A percentile compares a stretch with the other conserved stretches of the same genome.
phyloP scores from a whole-genome alignment of 257 asterid genomes.

The Solanum corneliomulleri region DNA sequence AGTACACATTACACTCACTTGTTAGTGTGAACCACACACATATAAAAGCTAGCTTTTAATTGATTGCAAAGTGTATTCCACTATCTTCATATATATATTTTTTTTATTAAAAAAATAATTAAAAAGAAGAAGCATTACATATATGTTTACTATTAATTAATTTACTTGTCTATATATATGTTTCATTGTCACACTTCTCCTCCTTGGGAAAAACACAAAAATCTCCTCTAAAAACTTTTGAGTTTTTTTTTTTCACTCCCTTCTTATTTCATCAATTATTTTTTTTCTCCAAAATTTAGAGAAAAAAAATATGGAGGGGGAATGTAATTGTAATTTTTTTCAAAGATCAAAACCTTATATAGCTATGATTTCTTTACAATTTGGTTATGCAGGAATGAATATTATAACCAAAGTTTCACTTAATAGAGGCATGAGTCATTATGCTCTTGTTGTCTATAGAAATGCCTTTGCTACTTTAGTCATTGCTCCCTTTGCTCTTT shows the following conservation, averaged over 20 bases:
- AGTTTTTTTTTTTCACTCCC: constrained; percentile 36
- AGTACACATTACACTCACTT: not conserved
- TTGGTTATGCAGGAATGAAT: constrained; percentile 96
- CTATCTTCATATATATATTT: not conserved
- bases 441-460: constrained; percentile 76
- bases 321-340: constrained; percentile 28
- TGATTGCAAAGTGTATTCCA: constrained; percentile 1
- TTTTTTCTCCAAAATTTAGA: not conserved
- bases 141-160: not conserved
- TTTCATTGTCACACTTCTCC: not conserved
- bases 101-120: not conserved
- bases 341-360: constrained; percentile 70
- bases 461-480: constrained; percentile 93
- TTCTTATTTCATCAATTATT: not conserved
- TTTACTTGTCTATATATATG: constrained; percentile 39
- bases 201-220: constrained; percentile 58
- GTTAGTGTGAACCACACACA: not conserved
- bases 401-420: constrained; percentile 87
- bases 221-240: constrained; percentile 9
- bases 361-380: constrained; percentile 77
- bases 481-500: constrained; percentile 84
- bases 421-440: constrained; percentile 89
- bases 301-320: constrained; percentile 38
- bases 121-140: not conserved
- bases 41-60: not conserved